phyloP scores from a whole-genome alignment of 169 alveolate species.

The Babesia divergens region DNA sequence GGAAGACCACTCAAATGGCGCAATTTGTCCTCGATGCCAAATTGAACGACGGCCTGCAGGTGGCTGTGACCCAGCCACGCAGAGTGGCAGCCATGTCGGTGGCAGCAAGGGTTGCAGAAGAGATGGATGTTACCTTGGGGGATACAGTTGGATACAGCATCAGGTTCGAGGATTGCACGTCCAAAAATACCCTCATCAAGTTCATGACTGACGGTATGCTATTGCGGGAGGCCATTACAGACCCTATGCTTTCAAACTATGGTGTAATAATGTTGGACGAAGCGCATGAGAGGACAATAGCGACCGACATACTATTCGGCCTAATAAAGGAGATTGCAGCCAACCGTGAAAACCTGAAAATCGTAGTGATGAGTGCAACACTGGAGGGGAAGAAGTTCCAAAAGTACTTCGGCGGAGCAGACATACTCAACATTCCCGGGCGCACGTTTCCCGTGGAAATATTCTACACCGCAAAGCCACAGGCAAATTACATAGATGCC shows the following conservation, averaged over 20 bases:
- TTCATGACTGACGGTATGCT: constrained; percentile 99
- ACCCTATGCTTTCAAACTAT: constrained; percentile 86
- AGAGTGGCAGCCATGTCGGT: constrained; percentile 99
- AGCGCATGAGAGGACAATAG: constrained; percentile 98
- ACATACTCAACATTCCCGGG: constrained; percentile 95
- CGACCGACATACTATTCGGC: constrained; percentile 97
- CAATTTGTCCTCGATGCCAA: constrained; percentile 89
- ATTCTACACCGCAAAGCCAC: constrained; percentile 91
- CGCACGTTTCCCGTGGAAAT: constrained; percentile 96
- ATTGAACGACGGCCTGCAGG: constrained; percentile 76
- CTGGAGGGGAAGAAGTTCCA: constrained; percentile 94
- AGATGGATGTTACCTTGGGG: constrained; percentile 94
- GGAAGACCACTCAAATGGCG: constrained; percentile 98
- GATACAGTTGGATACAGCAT: constrained; percentile 96
- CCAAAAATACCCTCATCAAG: constrained; percentile 86
- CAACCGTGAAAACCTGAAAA: constrained; percentile 85
- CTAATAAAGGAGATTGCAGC: constrained; percentile 89
- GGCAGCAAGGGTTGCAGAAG: constrained; percentile 98
- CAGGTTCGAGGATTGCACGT: constrained; percentile 94
- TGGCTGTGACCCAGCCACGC: constrained; percentile 99
- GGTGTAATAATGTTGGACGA: constrained; percentile 94
- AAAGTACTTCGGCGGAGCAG: constrained; percentile 92
- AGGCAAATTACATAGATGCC: constrained; percentile 91
- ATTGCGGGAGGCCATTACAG: constrained; percentile 94
- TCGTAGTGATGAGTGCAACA: constrained; percentile 97